phyloP scores from a whole-genome alignment of 805 yeast genomes.

The Yarrowia sp. region DNA sequence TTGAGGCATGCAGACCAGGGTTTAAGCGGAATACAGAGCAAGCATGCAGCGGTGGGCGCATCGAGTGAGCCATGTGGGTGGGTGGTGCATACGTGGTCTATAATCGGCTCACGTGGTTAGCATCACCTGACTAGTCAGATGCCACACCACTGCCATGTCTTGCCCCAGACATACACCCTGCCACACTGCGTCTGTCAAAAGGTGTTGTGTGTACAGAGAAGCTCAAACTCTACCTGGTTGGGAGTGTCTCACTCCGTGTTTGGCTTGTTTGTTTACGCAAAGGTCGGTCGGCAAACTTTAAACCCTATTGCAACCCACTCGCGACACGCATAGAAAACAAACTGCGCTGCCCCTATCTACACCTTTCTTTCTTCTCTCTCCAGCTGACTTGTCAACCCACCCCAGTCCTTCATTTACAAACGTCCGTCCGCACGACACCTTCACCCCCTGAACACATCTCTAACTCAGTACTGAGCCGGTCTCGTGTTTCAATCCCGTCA shows the following conservation, averaged over 20 bases:
- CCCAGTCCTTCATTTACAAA: constrained; percentile 21
- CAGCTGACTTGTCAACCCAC: constrained; percentile 25
- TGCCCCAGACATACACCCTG: too few relatives aligned
- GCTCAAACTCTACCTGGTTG: neutral
- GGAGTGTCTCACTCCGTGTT: constrained; percentile 24
- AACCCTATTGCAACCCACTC: neutral
- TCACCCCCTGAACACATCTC: neutral
- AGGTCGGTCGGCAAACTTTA: neutral
- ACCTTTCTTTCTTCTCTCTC: neutral
- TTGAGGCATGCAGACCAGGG: constrained; percentile 1
- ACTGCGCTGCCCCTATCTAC: neutral
- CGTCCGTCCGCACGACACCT: too few relatives aligned
- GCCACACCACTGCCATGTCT: too few relatives aligned
- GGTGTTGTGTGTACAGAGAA: neutral
- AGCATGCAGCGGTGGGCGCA: too few relatives aligned
- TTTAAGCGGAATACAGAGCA: too few relatives aligned
- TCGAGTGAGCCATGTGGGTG: neutral
- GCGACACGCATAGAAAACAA: constrained; percentile 23
- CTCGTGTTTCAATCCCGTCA: constrained; percentile 29
- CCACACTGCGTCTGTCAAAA: too few relatives aligned
- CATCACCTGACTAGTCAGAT: too few relatives aligned
- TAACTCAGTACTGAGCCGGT: constrained; percentile 29
- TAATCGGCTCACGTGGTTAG: too few relatives aligned
- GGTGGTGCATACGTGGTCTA: neutral
- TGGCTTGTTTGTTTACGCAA: constrained; percentile 23